Evolutionary conservation across 345 rosid genomes (phyloP).

Genomic region (Eucalyptus camaldulensis): DNA sequence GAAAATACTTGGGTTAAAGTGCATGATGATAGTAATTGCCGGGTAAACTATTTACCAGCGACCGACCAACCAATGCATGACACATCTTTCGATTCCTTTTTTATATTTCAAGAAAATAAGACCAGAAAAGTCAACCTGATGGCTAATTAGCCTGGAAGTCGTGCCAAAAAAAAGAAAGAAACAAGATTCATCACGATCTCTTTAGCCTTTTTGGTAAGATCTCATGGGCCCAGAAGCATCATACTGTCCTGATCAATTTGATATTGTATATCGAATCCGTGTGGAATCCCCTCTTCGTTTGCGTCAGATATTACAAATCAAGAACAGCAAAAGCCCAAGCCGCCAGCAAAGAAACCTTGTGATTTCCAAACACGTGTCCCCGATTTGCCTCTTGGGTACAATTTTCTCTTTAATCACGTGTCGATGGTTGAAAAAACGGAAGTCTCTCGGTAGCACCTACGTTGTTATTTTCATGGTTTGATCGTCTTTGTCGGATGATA

Average conservation of each 20-base stretch:
- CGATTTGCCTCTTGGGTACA: background rate
- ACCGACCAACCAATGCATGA: background rate
- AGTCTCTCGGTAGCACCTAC: background rate
- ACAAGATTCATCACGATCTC: background rate
- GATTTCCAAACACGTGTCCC: background rate
- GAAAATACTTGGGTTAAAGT: background rate
- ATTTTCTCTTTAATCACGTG: background rate
- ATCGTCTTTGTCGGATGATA: background rate
- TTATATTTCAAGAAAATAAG: background rate
- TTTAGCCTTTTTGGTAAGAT: background rate
- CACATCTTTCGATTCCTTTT: background rate
- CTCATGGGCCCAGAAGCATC: background rate
- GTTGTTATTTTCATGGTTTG: background rate
- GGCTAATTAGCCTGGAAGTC: background rate
- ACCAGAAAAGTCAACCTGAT: background rate
- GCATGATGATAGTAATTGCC: background rate
- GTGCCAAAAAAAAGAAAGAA: background rate
- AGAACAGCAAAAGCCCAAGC: background rate
- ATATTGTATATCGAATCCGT: background rate
- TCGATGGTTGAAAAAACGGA: background rate
- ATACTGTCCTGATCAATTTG: background rate
- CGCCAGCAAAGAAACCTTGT: background rate
- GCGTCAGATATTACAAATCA: background rate
- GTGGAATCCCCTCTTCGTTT: background rate
- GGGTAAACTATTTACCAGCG: background rate